Base-by-base conservation (phyloP, 139 green algal genomes). In the Limnomonas spitsbergensis region DNA sequence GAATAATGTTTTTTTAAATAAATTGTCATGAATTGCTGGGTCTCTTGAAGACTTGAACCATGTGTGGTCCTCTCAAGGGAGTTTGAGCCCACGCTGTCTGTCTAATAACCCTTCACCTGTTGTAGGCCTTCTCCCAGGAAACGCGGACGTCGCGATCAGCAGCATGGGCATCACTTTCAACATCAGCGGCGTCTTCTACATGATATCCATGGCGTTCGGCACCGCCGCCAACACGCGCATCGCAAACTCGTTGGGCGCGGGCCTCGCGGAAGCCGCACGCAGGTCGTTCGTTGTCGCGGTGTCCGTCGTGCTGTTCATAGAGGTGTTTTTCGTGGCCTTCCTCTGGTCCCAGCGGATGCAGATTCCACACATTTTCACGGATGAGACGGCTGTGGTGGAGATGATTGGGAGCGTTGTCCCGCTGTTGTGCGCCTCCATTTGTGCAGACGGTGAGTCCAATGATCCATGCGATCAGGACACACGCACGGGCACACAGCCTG, bases 391-490 rank as follows among this genome's bases (percentile, higher is more conserved):
- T 52, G 78, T 89, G 3, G 53, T 83, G 1, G n/a, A 69, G 6
- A 53, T 53, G 73, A 74, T 83, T 1, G 40, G 40, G 38, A 47
- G 31, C 69, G 67, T 85, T 1, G 69, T 92, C 56, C 79, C 77
- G 0, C 37, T 86, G 3, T 52, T 92, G 54, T 38, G 74, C 1
- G 31, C 36, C 3, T 52, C 47, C 2, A 40, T 87, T 39, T 35
- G 88, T 40, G 81, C 81, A n/a, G 90, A 94, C 68, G 90, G 90
- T 74, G 68, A n/a, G 68, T n/a, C n/a, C n/a, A n/a, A n/a, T n/a
- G n/a, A n/a, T n/a, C n/a, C n/a, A n/a, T n/a, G n/a, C n/a, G n/a
- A n/a, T n/a, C n/a, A n/a, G n/a, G n/a, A n/a, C n/a, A n/a, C n/a
- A n/a, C n/a, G n/a, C n/a, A n/a, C n/a, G n/a, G n/a, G n/a, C n/a